Conservation (phyloP, 257 asterid genomes). For the Rubia yunnanensis region DNA sequence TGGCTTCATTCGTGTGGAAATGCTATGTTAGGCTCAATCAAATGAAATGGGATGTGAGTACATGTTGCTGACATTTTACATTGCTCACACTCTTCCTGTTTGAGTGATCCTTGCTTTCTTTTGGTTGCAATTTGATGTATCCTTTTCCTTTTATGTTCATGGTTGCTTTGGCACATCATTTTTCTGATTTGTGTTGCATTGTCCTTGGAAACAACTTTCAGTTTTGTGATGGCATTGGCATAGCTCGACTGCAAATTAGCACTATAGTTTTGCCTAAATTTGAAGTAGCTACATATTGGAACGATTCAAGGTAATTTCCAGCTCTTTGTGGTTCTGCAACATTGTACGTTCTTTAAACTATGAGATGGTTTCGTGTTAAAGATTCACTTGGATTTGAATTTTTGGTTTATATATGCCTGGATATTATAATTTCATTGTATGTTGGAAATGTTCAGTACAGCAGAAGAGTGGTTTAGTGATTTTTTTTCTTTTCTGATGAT, state of each 20-base stretch:
- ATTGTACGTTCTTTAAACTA: neutral
- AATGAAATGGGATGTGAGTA: constrained; percentile 97
- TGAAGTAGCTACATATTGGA: constrained; percentile 98
- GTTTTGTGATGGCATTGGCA: constrained; percentile 98
- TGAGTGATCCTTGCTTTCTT: neutral
- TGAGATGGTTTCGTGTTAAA: neutral
- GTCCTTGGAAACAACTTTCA: constrained; percentile 19
- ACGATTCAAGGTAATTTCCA: constrained; percentile 64
- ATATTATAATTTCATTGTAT: too few species aligned
- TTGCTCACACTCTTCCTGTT: neutral
- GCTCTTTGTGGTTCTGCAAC: neutral
- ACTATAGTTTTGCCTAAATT: constrained; percentile 87
- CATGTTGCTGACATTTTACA: constrained; percentile 3
- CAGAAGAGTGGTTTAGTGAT: neutral
- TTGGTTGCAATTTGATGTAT: neutral
- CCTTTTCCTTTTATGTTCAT: neutral
- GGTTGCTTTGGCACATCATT: neutral
- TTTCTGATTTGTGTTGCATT: neutral
- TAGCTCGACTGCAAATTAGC: constrained; percentile 89
- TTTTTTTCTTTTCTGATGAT: too few species aligned
- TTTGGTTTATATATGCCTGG: neutral
- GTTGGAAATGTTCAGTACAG: neutral
- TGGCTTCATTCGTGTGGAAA: constrained; percentile 88
- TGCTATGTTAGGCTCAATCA: constrained; percentile 99
- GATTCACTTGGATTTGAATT: neutral